Conservation (phyloP, 164 flowering plant genomes). For the Amborella trichopoda region DNA sequence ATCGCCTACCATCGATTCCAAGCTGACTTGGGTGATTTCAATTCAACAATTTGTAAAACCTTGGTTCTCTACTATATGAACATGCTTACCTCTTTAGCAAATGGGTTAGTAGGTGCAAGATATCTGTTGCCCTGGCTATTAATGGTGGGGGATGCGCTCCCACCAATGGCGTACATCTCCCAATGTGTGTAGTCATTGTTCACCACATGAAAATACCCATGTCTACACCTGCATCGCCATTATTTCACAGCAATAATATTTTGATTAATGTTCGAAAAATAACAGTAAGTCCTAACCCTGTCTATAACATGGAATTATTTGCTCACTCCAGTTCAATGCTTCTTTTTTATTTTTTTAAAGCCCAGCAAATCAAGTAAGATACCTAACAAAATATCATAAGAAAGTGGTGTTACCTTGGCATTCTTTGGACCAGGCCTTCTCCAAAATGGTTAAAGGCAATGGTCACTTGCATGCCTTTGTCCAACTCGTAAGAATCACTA, state of each 20-base stretch:
- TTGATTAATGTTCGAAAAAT: no score
- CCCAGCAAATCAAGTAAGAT: no score
- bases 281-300: no score
- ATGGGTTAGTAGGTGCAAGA: slow-evolving; percentile 22
- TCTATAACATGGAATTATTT: no score
- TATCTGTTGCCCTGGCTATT: slow-evolving; percentile 42
- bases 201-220: slow-evolving; percentile 35
- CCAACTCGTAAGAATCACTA: slow-evolving; percentile 29
- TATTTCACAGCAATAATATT: no score
- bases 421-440: slow-evolving; percentile 48
- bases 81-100: slow-evolving; percentile 40
- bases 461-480: slow-evolving; percentile 55
- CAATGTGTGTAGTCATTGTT: slow-evolving; percentile 35
- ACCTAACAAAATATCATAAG: no score
- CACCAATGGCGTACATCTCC: slow-evolving; percentile 50
- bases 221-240: slow-evolving; percentile 14
- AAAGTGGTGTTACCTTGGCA: slow-evolving; percentile 44
- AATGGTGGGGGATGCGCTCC: slow-evolving; percentile 41
- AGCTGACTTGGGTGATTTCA: no score
- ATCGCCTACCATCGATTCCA: no score
- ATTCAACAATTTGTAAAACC: no score
- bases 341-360: no score
- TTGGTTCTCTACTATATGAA: no score
- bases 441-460: slow-evolving; percentile 65
- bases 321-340: no score